Percentiles rank a stretch among this genome's conserved stretches.
phyloP scores from a whole-genome alignment of 2,329 filamentous ascomycete genomes.

The Pseudocercospora fuligena region DNA sequence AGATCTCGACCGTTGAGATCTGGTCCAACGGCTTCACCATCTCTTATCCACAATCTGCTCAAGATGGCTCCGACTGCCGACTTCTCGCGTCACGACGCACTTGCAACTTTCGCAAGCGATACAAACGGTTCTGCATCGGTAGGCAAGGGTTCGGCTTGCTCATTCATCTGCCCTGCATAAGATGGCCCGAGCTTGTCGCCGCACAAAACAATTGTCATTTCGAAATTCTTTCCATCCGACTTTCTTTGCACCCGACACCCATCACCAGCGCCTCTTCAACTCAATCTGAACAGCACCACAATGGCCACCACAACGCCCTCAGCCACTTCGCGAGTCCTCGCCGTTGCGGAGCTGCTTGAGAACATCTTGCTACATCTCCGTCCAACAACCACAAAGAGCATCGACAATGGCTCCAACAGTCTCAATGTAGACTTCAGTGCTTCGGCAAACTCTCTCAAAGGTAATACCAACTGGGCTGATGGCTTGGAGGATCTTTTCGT shows the following conservation, averaged over 20 bases:
- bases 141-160: neutral
- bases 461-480: neutral
- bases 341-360: conserved; percentile 4
- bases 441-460: neutral
- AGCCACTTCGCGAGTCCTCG: conserved; percentile 5
- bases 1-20: neutral
- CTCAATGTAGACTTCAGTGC: neutral
- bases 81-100: neutral
- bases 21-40: neutral
- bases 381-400: neutral
- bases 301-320: neutral
- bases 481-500: conserved; percentile 16
- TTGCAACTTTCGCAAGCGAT: neutral
- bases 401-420: neutral
- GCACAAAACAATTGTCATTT: neutral
- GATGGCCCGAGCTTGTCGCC: neutral
- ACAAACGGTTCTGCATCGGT: neutral
- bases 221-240: neutral
- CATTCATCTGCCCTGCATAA: conserved; percentile 1
- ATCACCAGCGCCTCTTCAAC: neutral
- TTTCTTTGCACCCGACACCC: neutral
- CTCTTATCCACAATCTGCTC: neutral
- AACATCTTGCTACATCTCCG: conserved; percentile 7
- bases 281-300: neutral
- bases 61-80: neutral